Evolutionary conservation across 2,329 filamentous ascomycete species (phyloP).

Genomic region (Blumeria graminis): DNA sequence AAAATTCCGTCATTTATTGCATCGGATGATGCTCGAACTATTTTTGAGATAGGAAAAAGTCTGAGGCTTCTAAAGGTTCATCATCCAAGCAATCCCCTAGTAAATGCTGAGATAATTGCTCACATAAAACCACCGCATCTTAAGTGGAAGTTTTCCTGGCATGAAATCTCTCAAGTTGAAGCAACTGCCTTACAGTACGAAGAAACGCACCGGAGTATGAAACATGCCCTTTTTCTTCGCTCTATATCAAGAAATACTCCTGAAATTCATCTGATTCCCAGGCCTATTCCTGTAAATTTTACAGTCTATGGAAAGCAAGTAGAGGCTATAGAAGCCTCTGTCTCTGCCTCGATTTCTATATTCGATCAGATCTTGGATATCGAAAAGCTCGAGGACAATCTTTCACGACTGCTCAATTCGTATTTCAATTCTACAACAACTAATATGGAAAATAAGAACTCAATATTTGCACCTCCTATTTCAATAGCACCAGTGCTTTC

Average conservation of each 20-base stretch:
- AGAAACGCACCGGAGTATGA: conserved; percentile 16
- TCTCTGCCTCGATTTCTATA: conserved; percentile 26
- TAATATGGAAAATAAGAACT: conserved; percentile 1
- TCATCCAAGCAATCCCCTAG: conserved; percentile 47
- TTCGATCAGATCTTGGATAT: conserved; percentile 18
- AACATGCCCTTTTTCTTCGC: conserved; percentile 11
- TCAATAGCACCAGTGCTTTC: conserved; percentile 42
- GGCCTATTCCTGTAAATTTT: background rate
- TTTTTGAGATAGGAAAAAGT: conserved; percentile 64
- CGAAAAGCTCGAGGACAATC: conserved; percentile 6
- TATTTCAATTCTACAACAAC: conserved; percentile 6
- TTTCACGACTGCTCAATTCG: conserved; percentile 8
- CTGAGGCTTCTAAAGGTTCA: conserved; percentile 46
- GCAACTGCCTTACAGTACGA: conserved; percentile 30
- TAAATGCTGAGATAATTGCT: conserved; percentile 23
- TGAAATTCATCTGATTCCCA: background rate
- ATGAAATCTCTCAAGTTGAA: conserved; percentile 39
- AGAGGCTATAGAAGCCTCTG: conserved; percentile 21
- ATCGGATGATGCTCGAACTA: conserved; percentile 38
- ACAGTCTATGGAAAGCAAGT: conserved; percentile 26
- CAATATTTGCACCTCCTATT: conserved; percentile 13
- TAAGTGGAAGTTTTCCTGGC: conserved; percentile 50
- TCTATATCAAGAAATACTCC: background rate
- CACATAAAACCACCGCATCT: conserved; percentile 29
- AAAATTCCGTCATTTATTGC: conserved; percentile 51